Base-by-base conservation (phyloP, 2,329 filamentous ascomycete species). In the Myriosclerotinia scirpicola region DNA sequence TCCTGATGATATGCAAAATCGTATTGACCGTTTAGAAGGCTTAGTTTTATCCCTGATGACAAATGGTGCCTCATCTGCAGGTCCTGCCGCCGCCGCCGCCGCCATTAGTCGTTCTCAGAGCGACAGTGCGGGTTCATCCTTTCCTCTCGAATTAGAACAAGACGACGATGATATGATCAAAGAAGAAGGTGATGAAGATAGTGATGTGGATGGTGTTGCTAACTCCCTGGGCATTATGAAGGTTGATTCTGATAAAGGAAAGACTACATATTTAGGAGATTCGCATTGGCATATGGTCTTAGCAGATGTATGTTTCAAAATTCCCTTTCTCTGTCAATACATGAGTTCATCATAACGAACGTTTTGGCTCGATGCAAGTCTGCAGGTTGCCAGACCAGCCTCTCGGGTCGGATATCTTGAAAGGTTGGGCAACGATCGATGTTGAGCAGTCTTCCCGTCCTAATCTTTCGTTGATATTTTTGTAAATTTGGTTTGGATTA, bases 1-100 rank as follows among this genome's bases (percentile, higher is more conserved):
- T 73, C 92, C 94, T 60, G 93, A 97, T 83, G 94, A 97, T 79
- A 97, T 98, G 94, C 94, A 98, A 81, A 96, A 96, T 76, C 90
- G 95, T 77, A 98, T 98, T 80, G 93, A 98, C 81, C 87, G 94
- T 74, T 84, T 98, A 71, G 94, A 98, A 83, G 90, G 91, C 73
- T 81, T 98, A 77, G 94, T 98, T 69, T 80, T 98, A 71, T 96
- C 92, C 38, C 79, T 98, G 76, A 97, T 98, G 94, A 94, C 94
- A 75, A 93, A 91, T 77, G 92, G 92, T 80, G 84, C 83, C n/a
- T 82, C 85, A 71, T 83, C 85, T 65, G 82, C 84, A 56, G 85
- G 86, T 22, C 85, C 86, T 59, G 86, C 86, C n/a, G 81, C 84
- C 67, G 85, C 85, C 44, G 74, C 71, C 7, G 72, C 77, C 34